Evolutionary conservation across 352 stramenopile species (phyloP).

Genomic region (Phytophthora macrochlamydospora): DNA sequence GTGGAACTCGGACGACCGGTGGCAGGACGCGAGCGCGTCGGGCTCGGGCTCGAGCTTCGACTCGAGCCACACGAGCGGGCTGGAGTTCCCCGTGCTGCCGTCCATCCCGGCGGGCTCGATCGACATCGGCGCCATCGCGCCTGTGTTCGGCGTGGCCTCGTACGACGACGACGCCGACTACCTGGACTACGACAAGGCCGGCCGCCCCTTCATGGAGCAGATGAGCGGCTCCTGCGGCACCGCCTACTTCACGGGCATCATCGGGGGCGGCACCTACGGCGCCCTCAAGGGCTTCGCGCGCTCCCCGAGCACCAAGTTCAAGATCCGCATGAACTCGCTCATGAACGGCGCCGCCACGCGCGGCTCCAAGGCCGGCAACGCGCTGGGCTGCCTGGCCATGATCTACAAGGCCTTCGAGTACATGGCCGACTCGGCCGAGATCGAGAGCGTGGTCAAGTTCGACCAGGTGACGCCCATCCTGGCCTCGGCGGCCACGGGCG

Average conservation of each 20-base stretch:
- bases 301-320: slow-evolving; percentile 87
- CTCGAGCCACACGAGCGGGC: slow-evolving; percentile 43
- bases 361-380: slow-evolving; percentile 86
- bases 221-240: slow-evolving; percentile 80
- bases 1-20: slow-evolving; percentile 80
- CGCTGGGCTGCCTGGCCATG: slow-evolving; percentile 79
- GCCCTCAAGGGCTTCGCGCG: slow-evolving; percentile 68
- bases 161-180: slow-evolving; percentile 87
- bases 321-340: slow-evolving; percentile 89
- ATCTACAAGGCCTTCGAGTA: slow-evolving; percentile 91
- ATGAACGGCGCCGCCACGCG: slow-evolving; percentile 84
- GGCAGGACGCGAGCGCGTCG: slow-evolving; percentile 63
- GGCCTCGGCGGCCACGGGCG: slow-evolving; percentile 77
- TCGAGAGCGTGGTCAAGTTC: slow-evolving; percentile 84
- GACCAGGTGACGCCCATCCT: slow-evolving; percentile 86
- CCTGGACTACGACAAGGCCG: slow-evolving; percentile 85
- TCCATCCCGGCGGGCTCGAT: slow-evolving; percentile 79
- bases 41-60: slow-evolving; percentile 47
- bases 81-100: slow-evolving; percentile 77
- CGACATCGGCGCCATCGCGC: slow-evolving; percentile 83
- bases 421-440: slow-evolving; percentile 73
- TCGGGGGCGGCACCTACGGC: slow-evolving; percentile 75
- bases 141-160: slow-evolving; percentile 82
- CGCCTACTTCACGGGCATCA: slow-evolving; percentile 86
- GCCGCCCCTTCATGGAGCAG: slow-evolving; percentile 86